Conservation (phyloP, 2,329 filamentous ascomycete genomes). For the Echinosphaeria canescens region DNA sequence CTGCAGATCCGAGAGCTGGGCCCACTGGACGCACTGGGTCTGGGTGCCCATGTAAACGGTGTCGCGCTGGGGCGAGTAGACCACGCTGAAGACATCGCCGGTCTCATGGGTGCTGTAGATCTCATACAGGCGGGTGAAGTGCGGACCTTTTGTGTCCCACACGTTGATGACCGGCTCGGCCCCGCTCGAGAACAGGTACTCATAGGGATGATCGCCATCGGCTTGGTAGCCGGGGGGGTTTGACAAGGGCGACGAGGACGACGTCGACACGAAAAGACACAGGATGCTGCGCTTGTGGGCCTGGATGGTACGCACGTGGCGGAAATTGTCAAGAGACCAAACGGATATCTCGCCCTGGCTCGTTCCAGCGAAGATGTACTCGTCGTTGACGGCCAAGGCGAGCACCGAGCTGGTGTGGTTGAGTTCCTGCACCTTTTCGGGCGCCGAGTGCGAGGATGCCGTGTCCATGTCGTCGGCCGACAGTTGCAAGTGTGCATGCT, state of each 20-base stretch:
- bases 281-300: constrained; percentile 86
- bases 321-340: constrained; percentile 78
- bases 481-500: too few species aligned
- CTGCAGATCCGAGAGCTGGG: constrained; percentile 44
- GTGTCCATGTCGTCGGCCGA: constrained; percentile 8
- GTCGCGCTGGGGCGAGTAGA: constrained; percentile 58
- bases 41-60: constrained; percentile 85
- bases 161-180: constrained; percentile 90
- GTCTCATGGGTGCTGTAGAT: constrained; percentile 90
- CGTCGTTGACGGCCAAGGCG: constrained; percentile 58
- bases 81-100: constrained; percentile 90
- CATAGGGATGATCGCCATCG: too few species aligned
- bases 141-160: constrained; percentile 75
- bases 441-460: constrained; percentile 13
- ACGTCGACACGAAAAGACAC: constrained; percentile 58
- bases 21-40: constrained; percentile 92
- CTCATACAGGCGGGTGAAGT: constrained; percentile 58
- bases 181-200: constrained; percentile 73
- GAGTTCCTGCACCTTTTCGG: constrained; percentile 53
- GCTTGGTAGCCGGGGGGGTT: too few species aligned
- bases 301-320: constrained; percentile 56
- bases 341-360: constrained; percentile 85
- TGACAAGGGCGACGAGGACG: too few species aligned
- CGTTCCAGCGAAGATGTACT: constrained; percentile 76
- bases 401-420: constrained; percentile 64